Evolutionary conservation across 768 basidiomycete species (phyloP), one percentile per base, ranked within the genome.

Genomic region (Boletus rex-veris): DNA sequence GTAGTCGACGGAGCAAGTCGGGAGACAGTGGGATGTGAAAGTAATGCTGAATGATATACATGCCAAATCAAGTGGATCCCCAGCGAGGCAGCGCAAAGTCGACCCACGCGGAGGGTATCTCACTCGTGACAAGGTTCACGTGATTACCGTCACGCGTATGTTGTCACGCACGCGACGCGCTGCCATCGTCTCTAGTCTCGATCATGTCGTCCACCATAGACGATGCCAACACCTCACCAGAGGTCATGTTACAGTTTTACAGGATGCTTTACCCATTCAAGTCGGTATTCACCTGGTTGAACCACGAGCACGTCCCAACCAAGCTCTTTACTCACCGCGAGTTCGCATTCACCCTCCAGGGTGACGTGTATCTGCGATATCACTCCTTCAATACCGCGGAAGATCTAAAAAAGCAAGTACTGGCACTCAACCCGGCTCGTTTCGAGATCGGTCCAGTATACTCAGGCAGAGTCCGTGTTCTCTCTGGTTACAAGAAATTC

Each of bases 391-490:
- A 74, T 33, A 85, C 80, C 35, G 79, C 78, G 4, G 93, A 97
- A 2, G 97, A 98, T 49, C 83, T 98, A 66, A 96, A 97, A 73
- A 89, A 89, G 60, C 88, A 96, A 69, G 82, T 94, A 7, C 81
- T 90, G 56, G 72, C 85, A 35, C 76, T 92, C 50, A 94, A 90
- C 59, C 97, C 97, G 0, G 85, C 86, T 36, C 88, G 97, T 60
- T 99, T 98, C 61, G 97, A 99, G 72, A 95, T 99, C 46, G 97
- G 97, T 2, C 92, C 97, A 1, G 81, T 97, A 33, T 99, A 98
- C 70, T 86, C 84, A 49, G 88, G 85, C 5, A 77, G 86, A 68
- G 94, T 95, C 63, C 54, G 89, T 80, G n/a, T 28, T 19, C 28
- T 49, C 18, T 39, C n/a, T 33, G 14, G 12, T 19, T 5, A 28